These are phyloP conservation scores for Colletotrichum spaethianum DNA, from an alignment of 2,329 filamentous ascomycete genomes.

Conservation along the genomic window DNA sequence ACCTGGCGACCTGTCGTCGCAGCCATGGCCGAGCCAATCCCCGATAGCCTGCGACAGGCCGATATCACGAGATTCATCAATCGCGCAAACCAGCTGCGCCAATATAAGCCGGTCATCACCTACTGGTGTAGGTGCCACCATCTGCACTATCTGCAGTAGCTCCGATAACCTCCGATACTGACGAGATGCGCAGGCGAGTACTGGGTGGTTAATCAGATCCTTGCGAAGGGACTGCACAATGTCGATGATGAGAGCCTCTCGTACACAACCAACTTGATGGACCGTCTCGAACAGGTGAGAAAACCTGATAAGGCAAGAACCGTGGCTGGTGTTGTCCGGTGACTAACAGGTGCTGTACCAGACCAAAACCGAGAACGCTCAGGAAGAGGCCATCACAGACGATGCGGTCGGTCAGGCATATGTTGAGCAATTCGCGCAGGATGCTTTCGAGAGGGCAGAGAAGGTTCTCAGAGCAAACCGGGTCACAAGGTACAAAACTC, in stretches of 20 bases:
- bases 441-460: conserved; percentile 89
- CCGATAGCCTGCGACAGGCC: conserved; percentile 80
- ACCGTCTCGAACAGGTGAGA: conserved; percentile 85
- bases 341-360: conserved; percentile 49
- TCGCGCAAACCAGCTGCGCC: conserved; percentile 87
- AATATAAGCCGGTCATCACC: conserved; percentile 86
- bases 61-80: conserved; percentile 89
- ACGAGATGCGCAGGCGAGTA: conserved; percentile 76
- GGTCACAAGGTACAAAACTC: conserved; percentile 70
- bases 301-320: no score
- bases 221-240: conserved; percentile 84
- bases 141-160: not conserved
- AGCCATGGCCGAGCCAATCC: conserved; percentile 80
- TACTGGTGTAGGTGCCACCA: conserved; percentile 86
- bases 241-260: conserved; percentile 82
- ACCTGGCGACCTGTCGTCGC: not conserved
- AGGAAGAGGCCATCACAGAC: conserved; percentile 88
- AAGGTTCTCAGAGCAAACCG: conserved; percentile 85
- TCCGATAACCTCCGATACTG: conserved; percentile 4
- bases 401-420: conserved; percentile 91
- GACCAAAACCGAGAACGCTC: conserved; percentile 80
- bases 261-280: conserved; percentile 89
- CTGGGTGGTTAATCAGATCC: conserved; percentile 93
- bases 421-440: conserved; percentile 92
- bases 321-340: not conserved